Base-by-base conservation (phyloP, 495 filamentous ascomycete genomes). In the Hypoxylon lienhwacheense region DNA sequence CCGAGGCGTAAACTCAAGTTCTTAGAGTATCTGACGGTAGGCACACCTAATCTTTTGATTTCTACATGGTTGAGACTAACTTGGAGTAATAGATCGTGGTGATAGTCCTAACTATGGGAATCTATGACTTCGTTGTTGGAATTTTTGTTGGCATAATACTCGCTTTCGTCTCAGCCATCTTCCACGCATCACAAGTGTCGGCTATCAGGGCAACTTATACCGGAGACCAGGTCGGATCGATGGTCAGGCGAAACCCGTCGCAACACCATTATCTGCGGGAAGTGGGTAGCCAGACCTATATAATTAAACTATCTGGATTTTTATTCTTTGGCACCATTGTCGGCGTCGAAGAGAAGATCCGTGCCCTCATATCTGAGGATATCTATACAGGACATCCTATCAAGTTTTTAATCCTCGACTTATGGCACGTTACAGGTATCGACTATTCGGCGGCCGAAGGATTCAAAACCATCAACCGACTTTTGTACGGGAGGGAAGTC, bases 311-410 rank as follows among this genome's bases (percentile, higher is more conserved):
- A 19, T 84, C 86, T 8, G 91, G 93, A 1, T 96, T 90, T 56
- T 80, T 97, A 5, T 98, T 97, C 73, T 98, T 98, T 59, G 93
- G 93, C 4, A 96, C 91, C 0, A 97, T 98, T 44, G 90, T 96
- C 21, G 86, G 86, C 24, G 91, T 98, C 2, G 93, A 98, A 69
- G 86, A 87, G 46, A 85, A 86, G 44, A 89, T 96, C 63, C 81
- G 90, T 15, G 81, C 76, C 1, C 71, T 97, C 40, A 85, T 97
- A 22, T 81, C 89, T 31, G 89, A 93, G 15, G 84, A 95, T 37
- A 80, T 83, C 1, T 96, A 95, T 68, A 73, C 73, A 26, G 64
- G 75, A 36, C 83, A 81, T 19, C 92, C 91, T 0, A 95, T 97
- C 61, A 84, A 87, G 51, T 97, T 87, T 67, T 72, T 98, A 33